These are phyloP conservation scores for Pyrenophora tritici-repentis DNA, from an alignment of 2,329 filamentous ascomycete genomes.

Conservation along the genomic window DNA sequence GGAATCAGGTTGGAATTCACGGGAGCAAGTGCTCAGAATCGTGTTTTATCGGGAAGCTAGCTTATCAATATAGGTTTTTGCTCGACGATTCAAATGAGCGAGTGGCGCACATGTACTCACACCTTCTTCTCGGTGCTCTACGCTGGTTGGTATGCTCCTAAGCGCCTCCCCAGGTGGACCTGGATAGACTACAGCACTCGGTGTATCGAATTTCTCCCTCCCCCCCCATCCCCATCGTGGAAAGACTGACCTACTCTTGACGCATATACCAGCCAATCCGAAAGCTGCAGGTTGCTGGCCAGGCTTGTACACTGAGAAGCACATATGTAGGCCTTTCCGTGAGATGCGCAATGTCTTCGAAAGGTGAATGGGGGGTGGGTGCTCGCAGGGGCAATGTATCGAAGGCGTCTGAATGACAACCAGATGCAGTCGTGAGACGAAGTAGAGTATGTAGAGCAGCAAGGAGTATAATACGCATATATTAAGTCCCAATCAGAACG, in stretches of 20 bases:
- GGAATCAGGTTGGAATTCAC: too few relatives aligned
- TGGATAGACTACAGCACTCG: neutral
- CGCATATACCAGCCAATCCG: neutral
- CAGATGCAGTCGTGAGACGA: neutral
- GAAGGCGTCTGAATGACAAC: neutral
- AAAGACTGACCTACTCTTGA: neutral
- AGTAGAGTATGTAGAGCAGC: neutral
- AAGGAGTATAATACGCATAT: neutral
- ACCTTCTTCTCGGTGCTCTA: neutral
- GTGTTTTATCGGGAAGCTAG: too few relatives aligned
- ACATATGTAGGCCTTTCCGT: neutral
- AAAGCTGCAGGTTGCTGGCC: too few relatives aligned
- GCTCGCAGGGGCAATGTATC: too few relatives aligned
- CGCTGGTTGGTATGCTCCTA: neutral
- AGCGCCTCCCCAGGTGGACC: constrained; percentile 1
- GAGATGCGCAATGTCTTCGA: neutral
- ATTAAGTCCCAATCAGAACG: neutral
- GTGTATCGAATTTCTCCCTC: neutral
- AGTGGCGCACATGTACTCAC: neutral
- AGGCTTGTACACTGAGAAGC: neutral
- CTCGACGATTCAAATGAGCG: neutral
- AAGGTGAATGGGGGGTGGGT: too few relatives aligned
- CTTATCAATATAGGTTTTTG: neutral
- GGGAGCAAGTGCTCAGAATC: too few relatives aligned
- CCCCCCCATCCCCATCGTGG: neutral